These are phyloP conservation scores for Dillenia turbinata DNA, from an alignment of 164 flowering plant species.

Conservation along the genomic window DNA sequence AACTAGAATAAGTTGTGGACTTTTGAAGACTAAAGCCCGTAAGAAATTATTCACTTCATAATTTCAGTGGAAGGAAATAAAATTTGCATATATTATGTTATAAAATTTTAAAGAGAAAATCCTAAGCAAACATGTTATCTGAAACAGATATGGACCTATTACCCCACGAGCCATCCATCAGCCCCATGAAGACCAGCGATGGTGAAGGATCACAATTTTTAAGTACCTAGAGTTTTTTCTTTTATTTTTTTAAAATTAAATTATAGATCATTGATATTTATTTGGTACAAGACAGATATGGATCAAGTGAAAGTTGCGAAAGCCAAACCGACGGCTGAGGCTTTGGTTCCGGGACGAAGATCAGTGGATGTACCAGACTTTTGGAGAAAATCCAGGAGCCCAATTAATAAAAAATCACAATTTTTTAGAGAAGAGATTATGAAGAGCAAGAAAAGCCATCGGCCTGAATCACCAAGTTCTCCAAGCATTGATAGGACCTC, in stretches of 20 bases:
- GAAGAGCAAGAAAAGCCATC: background rate
- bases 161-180: too few species aligned
- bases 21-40: slow-evolving; percentile 10
- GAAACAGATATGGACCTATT: too few species aligned
- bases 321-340: background rate
- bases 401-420: background rate
- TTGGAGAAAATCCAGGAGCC: slow-evolving; percentile 3
- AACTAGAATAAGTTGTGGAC: slow-evolving; percentile 9
- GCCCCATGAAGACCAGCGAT: too few species aligned
- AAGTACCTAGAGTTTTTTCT: background rate
- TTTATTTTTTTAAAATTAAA: too few species aligned
- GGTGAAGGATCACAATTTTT: background rate
- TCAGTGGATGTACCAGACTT: slow-evolving; percentile 16
- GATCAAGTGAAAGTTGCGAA: background rate
- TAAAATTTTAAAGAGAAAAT: too few species aligned
- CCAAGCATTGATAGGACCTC: slow-evolving; percentile 18
- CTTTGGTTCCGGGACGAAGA: slow-evolving; percentile 18
- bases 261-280: background rate
- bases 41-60: background rate
- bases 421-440: slow-evolving; percentile 3
- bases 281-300: slow-evolving; percentile 4
- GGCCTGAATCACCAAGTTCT: slow-evolving; percentile 1
- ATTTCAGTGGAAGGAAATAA: background rate
- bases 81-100: background rate
- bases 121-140: too few species aligned